Base-by-base conservation (phyloP, 768 basidiomycete genomes). In the Auriculariales sp. region DNA sequence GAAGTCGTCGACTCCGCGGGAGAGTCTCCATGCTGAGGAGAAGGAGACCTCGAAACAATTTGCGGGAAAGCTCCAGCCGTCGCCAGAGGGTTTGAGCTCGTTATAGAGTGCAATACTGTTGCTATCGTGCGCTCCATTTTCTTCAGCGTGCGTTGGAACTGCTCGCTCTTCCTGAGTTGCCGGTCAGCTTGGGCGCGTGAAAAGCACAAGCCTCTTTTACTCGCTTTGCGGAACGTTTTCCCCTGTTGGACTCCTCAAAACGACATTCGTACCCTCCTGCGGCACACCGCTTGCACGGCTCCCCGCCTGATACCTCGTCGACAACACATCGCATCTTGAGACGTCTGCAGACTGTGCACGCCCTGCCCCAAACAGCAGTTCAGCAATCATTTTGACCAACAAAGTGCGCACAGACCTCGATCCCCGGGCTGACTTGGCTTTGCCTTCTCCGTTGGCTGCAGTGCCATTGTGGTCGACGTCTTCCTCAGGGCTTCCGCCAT, bases 211-310 rank as follows among this genome's bases (percentile, higher is more conserved):
- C 17, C 52, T 42, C 19, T 45, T 19, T 47, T 19, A 57, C 74
- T 55, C 64, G 88, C 87, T 87, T 89, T 49, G 83, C 75, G 19
- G 84, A 78, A 10, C 88, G 79, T 63, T 93, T 94, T 34, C 95
- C 95, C 45, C 95, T 77, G 62, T 97, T 93, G 2, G 86, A 90
- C 62, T 97, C 94, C 67, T 98, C 92, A 55, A 99, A 98, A 36
- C 95, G 77, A 60, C 95, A 99, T 57, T 94, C 89, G 58, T 93
- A 85, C 55, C 77, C 77, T 17, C 85, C 82, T 0, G 78, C 59
- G 42, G 68, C 65, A 58, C 91, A 95, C 19, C 91, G 81, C 59
- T 91, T 93, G 69, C 91, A 95, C 0, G 91, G 88, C 0, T 85
- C 85, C 0, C 90, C 91, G 33, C 90, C 77, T n/a, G n/a, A n/a